A percentile compares a stretch with the other conserved stretches of the same genome.
Conservation (phyloP, 805 yeast species). For the Ogataea haglerorum region DNA sequence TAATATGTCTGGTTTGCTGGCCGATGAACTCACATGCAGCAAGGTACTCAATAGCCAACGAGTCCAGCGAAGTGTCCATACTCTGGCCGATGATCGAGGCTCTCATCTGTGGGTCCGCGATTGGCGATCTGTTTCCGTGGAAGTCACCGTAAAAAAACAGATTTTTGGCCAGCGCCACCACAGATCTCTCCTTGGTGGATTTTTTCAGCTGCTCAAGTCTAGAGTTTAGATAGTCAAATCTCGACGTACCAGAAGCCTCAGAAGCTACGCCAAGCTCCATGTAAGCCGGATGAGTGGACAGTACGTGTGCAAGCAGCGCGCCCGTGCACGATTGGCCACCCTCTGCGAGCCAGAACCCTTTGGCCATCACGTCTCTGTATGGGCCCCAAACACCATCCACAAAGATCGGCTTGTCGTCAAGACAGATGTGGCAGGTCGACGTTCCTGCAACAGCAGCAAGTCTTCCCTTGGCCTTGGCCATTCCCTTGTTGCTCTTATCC, state of each 20-base stretch:
- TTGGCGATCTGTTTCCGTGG: constrained; percentile 97
- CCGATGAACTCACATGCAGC: constrained; percentile 98
- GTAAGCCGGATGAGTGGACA: constrained; percentile 86
- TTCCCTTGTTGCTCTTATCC: constrained; percentile 43
- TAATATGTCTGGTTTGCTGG: constrained; percentile 94
- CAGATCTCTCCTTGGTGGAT: constrained; percentile 59
- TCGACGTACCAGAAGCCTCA: constrained; percentile 64
- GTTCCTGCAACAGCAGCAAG: constrained; percentile 99
- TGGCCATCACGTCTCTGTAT: constrained; percentile 88
- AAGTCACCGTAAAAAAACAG: constrained; percentile 92
- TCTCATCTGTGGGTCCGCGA: constrained; percentile 91
- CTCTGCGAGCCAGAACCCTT: constrained; percentile 91
- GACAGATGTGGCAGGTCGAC: constrained; percentile 91
- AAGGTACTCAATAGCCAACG: constrained; percentile 78
- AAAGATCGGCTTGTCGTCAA: constrained; percentile 80
- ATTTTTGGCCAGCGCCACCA: constrained; percentile 78
- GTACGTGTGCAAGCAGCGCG: constrained; percentile 82
- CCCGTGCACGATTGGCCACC: constrained; percentile 99
- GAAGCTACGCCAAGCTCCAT: constrained; percentile 65
- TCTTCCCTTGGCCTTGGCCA: constrained; percentile 71
- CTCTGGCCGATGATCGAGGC: constrained; percentile 90
- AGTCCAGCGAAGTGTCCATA: constrained; percentile 84
- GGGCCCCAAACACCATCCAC: constrained; percentile 99
- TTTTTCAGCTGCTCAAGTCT: constrained; percentile 63
- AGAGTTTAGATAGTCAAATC: constrained; percentile 79